Base-by-base conservation (phyloP, 208 protist species). In the Porcisia deanei region DNA sequence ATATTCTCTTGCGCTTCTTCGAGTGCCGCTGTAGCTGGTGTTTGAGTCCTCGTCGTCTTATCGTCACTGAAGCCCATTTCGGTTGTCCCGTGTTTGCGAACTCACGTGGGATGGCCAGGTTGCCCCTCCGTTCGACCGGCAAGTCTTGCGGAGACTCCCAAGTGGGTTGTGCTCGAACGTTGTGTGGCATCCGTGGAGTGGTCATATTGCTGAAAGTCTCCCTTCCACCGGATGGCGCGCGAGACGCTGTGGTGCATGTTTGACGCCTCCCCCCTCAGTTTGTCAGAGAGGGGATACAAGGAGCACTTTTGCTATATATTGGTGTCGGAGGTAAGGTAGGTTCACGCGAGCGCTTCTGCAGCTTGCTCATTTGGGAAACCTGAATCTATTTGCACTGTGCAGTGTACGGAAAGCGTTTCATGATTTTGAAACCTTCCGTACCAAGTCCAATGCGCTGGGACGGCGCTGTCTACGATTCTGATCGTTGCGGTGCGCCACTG, bases 391-490 rank as follows among this genome's bases (percentile, higher is more conserved):
- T 89, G 14, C 68, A 77, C 14, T 91, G 86, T 43, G 85, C 89
- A 20, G 79, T 87, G 14, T 86, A 93, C 57, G 87, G 79, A 0
- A 93, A 96, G 58, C 84, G 89, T 10, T 91, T 85, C 77, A 93
- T 94, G 89, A 30, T 94, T 64, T 80, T 91, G 80, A 71, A 85
- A 64, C 84, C 85, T 61, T 92, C 94, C 71, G 70, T 81, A 39
- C 77, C 92, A 16, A 34, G 80, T 54, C 85, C 81, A 72, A 72
- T 82, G 52, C 91, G 83, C 58, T 96, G 86, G 77, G 89, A 96
- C 72, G 72, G 68, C 10, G 58, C 71, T 22, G 54, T 96, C 30
- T 73, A 85, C n/a, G 83, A 75, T 30, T 68, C 16, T 55, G 71
- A 75, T 30, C 92, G 84, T 65, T 76, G 92, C 49, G 76, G 52